A percentile compares a stretch with the other conserved stretches of the same genome.
Conservation (phyloP, 345 rosid genomes). For the Schrenkiella parvula region DNA sequence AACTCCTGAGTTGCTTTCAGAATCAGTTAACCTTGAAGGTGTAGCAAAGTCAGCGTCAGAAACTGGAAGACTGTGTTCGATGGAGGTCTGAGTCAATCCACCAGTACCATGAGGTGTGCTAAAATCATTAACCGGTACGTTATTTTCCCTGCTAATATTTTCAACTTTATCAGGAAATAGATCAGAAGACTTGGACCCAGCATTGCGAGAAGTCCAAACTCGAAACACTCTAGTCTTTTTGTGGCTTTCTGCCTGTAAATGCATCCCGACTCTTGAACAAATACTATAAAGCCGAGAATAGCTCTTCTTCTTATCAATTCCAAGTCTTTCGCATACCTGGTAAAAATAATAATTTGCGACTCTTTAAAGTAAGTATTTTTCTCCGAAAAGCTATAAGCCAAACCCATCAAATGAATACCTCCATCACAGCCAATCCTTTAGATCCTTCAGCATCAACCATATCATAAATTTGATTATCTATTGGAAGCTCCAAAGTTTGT, state of each 20-base stretch:
- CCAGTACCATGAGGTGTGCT: slow-evolving; percentile 33
- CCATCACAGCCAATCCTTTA: slow-evolving; percentile 60
- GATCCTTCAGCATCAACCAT: slow-evolving; percentile 77
- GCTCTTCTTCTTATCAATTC: slow-evolving; percentile 76
- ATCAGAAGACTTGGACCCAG: slow-evolving; percentile 42
- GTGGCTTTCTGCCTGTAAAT: slow-evolving; percentile 60
- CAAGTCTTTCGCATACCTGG: slow-evolving; percentile 80
- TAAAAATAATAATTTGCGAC: slow-evolving; percentile 18
- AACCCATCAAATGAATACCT: slow-evolving; percentile 42
- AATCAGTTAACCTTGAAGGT: slow-evolving; percentile 33
- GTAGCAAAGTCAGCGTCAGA: slow-evolving; percentile 38
- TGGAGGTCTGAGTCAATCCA: slow-evolving; percentile 32
- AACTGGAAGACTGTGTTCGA: slow-evolving; percentile 38
- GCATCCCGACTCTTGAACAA: slow-evolving; percentile 71
- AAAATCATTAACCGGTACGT: slow-evolving; percentile 26
- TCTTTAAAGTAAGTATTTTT: not conserved
- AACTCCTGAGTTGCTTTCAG: slow-evolving; percentile 39
- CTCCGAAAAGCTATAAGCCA: not conserved
- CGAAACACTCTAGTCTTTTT: slow-evolving; percentile 63
- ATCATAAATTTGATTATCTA: slow-evolving; percentile 84
- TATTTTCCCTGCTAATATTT: slow-evolving; percentile 29
- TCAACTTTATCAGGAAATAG: slow-evolving; percentile 38
- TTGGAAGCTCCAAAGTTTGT: slow-evolving; percentile 72
- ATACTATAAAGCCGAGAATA: slow-evolving; percentile 63
- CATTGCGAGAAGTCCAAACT: slow-evolving; percentile 66